Evolutionary conservation across 129 eudicot genomes (phyloP), one percentile per base, ranked within the genome.

Genomic region (Mikania micrantha): DNA sequence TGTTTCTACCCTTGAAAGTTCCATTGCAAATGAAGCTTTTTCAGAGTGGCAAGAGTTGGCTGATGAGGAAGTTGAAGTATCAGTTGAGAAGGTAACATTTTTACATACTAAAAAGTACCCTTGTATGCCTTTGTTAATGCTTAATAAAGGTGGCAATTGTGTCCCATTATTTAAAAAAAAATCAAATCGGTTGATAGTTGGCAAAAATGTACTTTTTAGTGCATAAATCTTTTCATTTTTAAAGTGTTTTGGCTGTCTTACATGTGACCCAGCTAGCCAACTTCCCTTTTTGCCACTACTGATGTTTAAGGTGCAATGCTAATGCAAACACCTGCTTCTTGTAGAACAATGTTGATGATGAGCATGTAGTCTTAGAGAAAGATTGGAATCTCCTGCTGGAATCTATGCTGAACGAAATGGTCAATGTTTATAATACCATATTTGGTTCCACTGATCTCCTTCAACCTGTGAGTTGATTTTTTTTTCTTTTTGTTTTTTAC

Each of bases 41-140:
- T 75, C 74, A 36, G 95, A 94, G 77, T 89, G 99, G 99, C 87
- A 83, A 75, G 96, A 94, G 45, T 74, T 77, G 60, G 82, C 85
- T 44, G 41, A 77, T 19, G 95, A 71, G 58, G 87, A 84, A 66
- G 90, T 76, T 28, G 87, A 84, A 69, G 95, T 66, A 35, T 60
- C 74, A 28, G 72, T 48, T 72, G 88, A 75, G 59, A 70, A 67
- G 84, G 93, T 89, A 67, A 78, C 22, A 15, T 34, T 41, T 69
- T 20, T 22, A 41, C 31, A 34, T 22, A 21, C 45, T 47, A 56
- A 16, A 36, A 57, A 24, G 27, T 21, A 36, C 8, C 52, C 1
- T 24, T 57, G 17, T 7, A 5, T 44, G 42, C 22, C 0, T 9
- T 4, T 71, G 31, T 4, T 71, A 39, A 38, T 19, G 50, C 57